Conservation (phyloP, 805 yeast genomes). For the Candida jianshihensis region DNA sequence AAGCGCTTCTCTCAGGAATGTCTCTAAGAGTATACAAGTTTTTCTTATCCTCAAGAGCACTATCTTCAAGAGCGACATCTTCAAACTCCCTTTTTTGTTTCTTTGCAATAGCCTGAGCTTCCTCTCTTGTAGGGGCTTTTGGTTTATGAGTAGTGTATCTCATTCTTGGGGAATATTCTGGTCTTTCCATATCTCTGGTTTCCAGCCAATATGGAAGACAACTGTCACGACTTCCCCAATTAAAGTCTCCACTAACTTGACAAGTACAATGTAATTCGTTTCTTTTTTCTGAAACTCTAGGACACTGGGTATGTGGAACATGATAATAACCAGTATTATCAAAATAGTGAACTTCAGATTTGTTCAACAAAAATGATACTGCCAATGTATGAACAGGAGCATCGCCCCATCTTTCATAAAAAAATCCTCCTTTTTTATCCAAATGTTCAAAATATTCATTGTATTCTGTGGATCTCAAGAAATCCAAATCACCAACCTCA, state of each 20-base stretch:
- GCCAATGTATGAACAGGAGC: slow-evolving; percentile 87
- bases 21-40: too few species aligned
- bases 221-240: slow-evolving; percentile 21
- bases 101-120: not conserved
- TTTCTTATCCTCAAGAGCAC: not conserved
- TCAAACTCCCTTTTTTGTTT: too few species aligned
- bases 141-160: not conserved
- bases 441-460: slow-evolving; percentile 52
- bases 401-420: slow-evolving; percentile 90
- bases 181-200: slow-evolving; percentile 12
- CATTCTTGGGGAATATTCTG: slow-evolving; percentile 13
- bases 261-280: slow-evolving; percentile 45
- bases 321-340: slow-evolving; percentile 73
- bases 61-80: not conserved
- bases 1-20: not conserved
- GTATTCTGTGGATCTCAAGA: slow-evolving; percentile 55
- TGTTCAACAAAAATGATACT: slow-evolving; percentile 51
- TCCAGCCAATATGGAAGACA: slow-evolving; percentile 19
- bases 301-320: slow-evolving; percentile 51
- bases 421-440: slow-evolving; percentile 70
- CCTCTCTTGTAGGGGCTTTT: not conserved
- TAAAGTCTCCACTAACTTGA: slow-evolving; percentile 26
- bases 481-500: slow-evolving; percentile 66
- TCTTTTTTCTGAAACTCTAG: slow-evolving; percentile 39
- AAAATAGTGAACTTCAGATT: slow-evolving; percentile 58